These are phyloP conservation scores for Abelmoschus esculentus DNA, from an alignment of 345 rosid genomes.

Conservation along the genomic window DNA sequence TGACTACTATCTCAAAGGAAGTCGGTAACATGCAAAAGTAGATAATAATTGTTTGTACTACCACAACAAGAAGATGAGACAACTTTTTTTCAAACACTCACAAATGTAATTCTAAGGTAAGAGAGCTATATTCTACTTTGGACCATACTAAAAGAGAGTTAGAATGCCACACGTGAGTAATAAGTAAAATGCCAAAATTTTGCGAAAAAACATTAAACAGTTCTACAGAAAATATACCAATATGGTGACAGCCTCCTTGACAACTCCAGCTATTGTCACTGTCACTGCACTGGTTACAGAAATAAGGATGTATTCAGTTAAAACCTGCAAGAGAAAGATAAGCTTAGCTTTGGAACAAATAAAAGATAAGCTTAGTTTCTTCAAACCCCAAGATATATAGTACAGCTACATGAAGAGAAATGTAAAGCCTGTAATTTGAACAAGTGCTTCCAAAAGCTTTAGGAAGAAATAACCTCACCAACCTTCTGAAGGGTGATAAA, in stretches of 20 bases:
- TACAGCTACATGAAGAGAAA: constrained; percentile 2
- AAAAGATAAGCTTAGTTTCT: constrained; percentile 6
- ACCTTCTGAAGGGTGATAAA: not conserved
- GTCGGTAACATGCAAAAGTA: not conserved
- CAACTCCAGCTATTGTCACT: constrained; percentile 96
- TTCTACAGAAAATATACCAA: constrained; percentile 39
- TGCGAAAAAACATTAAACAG: not conserved
- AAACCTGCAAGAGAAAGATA: constrained; percentile 51
- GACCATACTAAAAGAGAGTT: too few relatives aligned
- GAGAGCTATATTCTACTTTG: too few relatives aligned
- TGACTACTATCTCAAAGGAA: too few relatives aligned
- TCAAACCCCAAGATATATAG: not conserved
- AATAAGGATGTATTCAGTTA: constrained; percentile 85
- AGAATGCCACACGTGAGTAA: too few relatives aligned
- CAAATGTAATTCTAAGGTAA: not conserved
- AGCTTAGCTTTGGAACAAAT: not conserved
- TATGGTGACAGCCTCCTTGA: constrained; percentile 98
- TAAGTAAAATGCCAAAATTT: not conserved
- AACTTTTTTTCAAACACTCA: not conserved
- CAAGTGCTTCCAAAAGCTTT: not conserved
- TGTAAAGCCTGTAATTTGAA: not conserved
- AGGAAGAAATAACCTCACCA: not conserved
- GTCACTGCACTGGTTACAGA: constrained; percentile 99
- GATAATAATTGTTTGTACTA: not conserved
- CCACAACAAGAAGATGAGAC: not conserved